Percentiles rank a stretch among this genome's conserved stretches.
These are phyloP conservation scores for Euryodendron excelsum DNA, from an alignment of 148 eudicot species.

Conservation along the genomic window DNA sequence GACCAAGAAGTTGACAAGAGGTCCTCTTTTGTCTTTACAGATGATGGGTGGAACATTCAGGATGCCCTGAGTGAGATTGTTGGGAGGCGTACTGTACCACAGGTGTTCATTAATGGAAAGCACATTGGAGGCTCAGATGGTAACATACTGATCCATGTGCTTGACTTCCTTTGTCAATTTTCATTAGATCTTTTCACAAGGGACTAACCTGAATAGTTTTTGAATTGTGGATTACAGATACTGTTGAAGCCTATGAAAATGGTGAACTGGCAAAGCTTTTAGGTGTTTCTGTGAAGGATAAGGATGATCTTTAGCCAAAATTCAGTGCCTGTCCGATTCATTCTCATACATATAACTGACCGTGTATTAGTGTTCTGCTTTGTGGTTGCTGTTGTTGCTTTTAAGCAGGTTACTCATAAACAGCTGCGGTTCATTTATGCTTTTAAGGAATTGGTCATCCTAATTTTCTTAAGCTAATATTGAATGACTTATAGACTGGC, in stretches of 20 bases:
- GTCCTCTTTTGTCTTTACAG: slow-evolving; percentile 32
- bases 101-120: slow-evolving; percentile 89
- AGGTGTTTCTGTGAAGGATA: slow-evolving; percentile 43
- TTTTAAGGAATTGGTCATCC: background rate
- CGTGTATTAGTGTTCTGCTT: background rate
- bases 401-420: background rate
- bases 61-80: slow-evolving; percentile 66
- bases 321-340: background rate
- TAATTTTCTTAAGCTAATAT: background rate
- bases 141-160: slow-evolving; percentile 23
- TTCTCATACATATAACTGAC: slow-evolving; percentile 1
- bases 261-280: slow-evolving; percentile 75
- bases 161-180: background rate
- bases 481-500: background rate
- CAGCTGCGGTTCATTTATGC: background rate
- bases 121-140: slow-evolving; percentile 99
- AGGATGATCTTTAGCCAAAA: slow-evolving; percentile 34
- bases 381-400: background rate
- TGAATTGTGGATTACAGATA: slow-evolving; percentile 42
- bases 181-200: background rate
- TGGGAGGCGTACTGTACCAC: slow-evolving; percentile 93
- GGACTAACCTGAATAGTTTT: background rate
- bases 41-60: slow-evolving; percentile 77
- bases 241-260: slow-evolving; percentile 61
- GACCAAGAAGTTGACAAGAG: background rate